Base-by-base conservation (phyloP, 306 rosid species). In the Acacia crassicarpa region DNA sequence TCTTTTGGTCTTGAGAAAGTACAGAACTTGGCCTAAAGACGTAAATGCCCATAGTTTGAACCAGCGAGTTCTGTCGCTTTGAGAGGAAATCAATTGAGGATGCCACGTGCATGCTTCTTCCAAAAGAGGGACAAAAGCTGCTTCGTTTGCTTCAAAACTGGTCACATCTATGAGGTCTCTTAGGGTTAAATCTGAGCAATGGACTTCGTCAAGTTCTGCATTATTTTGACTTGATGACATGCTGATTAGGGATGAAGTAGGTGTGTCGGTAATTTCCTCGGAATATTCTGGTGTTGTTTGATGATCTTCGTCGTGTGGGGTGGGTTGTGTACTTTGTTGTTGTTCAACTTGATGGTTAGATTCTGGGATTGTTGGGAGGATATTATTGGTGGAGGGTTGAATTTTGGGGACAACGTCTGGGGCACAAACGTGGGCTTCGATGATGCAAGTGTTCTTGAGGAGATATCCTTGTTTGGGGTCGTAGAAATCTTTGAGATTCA, bases 351-450 rank as follows among this genome's bases (percentile, higher is more conserved):
- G 68, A 4, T 62, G 68, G n/a, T 56, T 32, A 30, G 68, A 30
- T 12, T 63, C 69, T 63, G 72, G 72, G 78, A 22, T 22, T 20
- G 44, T 19, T 13, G 23, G 56, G 19, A 45, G 32, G 49, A 4
- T 27, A 61, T 25, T 61, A 15, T 48, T 20, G 62, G 49, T 81
- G 43, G 78, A 8, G 30, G 79, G 59, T 49, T 30, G 84, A 19
- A 30, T 67, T 16, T 62, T 75, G 1, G 81, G 78, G 14, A 67
- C 41, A 74, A 77, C 43, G 4, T 74, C 59, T 0, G 91, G 90
- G 67, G 91, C 89, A 56, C 89, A 86, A 68, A 95, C 83, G 70
- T 93, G 97, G 59, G 96, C 99, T 83, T 95, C 99, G 82, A 95
- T 82, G 13, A 92, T 51, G 66, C 95, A 91, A 33, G 92, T 88